These are phyloP conservation scores for Martiniozyma asiatica DNA, from an alignment of 1,139 yeast genomes.

Conservation along the genomic window DNA sequence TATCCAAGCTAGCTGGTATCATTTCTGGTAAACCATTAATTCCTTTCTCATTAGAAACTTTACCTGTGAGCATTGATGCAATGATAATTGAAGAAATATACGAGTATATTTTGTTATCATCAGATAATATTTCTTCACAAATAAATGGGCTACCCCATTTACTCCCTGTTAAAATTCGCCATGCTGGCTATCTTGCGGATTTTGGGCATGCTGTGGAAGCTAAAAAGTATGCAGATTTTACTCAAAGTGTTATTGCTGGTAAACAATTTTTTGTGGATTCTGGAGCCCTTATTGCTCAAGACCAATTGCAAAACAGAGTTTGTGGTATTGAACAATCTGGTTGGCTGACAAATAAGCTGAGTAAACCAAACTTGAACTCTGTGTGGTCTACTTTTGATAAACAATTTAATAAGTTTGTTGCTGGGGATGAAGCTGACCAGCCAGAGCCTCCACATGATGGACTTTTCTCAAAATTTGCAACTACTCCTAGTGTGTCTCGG, in stretches of 20 bases:
- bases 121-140: slow-evolving; percentile 20
- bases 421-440: slow-evolving; percentile 57
- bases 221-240: slow-evolving; percentile 45
- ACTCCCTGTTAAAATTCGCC: slow-evolving; percentile 42
- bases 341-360: slow-evolving; percentile 22
- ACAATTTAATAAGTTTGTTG: slow-evolving; percentile 72
- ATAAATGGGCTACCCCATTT: slow-evolving; percentile 40
- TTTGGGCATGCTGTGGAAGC: slow-evolving; percentile 45
- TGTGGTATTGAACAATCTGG: slow-evolving; percentile 31
- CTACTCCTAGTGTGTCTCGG: slow-evolving; percentile 42
- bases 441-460: slow-evolving; percentile 30
- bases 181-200: slow-evolving; percentile 57
- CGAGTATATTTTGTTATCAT: slow-evolving; percentile 39
- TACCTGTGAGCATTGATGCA: slow-evolving; percentile 27
- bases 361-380: slow-evolving; percentile 70
- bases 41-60: slow-evolving; percentile 18
- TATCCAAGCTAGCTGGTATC: slow-evolving; percentile 16
- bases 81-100: slow-evolving; percentile 58
- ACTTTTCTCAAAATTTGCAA: slow-evolving; percentile 63
- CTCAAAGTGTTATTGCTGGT: slow-evolving; percentile 31
- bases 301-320: slow-evolving; percentile 31
- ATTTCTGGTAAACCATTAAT: slow-evolving; percentile 21
- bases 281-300: slow-evolving; percentile 27
- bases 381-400: slow-evolving; percentile 82
- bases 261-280: slow-evolving; percentile 31